A percentile compares a stretch with the other conserved stretches of the same genome.
Conservation (phyloP, 2,329 filamentous ascomycete species). For the Tolypocladium endophyticum region DNA sequence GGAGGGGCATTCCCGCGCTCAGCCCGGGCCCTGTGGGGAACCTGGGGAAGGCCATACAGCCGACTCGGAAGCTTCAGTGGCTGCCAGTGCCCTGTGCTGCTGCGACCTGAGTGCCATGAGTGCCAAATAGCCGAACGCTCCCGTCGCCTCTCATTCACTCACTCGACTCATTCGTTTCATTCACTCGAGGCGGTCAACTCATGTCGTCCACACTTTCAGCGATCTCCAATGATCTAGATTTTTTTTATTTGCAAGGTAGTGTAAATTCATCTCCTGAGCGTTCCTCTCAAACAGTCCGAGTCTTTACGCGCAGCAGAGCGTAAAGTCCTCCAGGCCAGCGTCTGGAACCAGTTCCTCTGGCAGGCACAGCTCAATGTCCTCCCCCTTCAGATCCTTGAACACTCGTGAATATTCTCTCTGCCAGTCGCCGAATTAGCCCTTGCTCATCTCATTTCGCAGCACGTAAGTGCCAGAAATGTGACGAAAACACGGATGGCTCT, state of each 20-base stretch:
- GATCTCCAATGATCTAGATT: neutral
- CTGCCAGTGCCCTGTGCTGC: no score
- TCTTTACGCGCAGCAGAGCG: constrained; percentile 1
- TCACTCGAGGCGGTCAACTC: no score
- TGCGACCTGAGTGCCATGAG: no score
- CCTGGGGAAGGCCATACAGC: neutral
- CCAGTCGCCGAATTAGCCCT: neutral
- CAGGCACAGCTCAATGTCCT: constrained; percentile 17
- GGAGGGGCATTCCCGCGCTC: neutral
- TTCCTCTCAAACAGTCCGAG: no score
- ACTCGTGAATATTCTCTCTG: constrained; percentile 19
- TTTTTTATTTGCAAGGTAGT: neutral
- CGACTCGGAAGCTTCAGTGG: neutral
- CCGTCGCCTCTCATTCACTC: neutral
- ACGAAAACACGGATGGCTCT: neutral
- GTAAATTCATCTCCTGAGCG: neutral
- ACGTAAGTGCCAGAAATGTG: neutral
- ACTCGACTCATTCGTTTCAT: no score
- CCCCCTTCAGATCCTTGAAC: constrained; percentile 17
- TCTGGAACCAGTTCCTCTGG: constrained; percentile 12
- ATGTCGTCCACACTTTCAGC: no score
- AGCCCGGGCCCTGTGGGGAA: neutral
- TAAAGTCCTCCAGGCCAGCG: constrained; percentile 16
- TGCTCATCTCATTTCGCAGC: neutral
- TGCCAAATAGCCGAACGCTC: neutral